These are phyloP conservation scores for Plantago rigida DNA, from an alignment of 305 asterid genomes.

Conservation along the genomic window DNA sequence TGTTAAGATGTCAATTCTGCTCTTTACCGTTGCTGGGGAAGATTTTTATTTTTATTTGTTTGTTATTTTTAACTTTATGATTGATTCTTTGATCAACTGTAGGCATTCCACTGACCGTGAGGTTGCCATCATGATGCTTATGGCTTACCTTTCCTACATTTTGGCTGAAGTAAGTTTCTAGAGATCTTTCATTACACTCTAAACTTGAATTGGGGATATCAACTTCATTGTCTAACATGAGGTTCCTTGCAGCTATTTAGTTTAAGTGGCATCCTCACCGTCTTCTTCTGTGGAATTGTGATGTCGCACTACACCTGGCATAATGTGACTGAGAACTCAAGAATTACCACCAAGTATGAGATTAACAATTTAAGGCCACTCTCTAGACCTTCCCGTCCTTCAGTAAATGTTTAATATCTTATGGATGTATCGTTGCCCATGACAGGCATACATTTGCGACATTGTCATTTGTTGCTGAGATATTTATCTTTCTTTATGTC, in stretches of 20 bases:
- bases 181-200: slow-evolving; percentile 20
- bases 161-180: slow-evolving; percentile 49
- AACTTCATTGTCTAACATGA: slow-evolving; percentile 21
- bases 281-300: slow-evolving; percentile 60
- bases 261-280: slow-evolving; percentile 56
- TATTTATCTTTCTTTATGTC: slow-evolving; percentile 50
- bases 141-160: slow-evolving; percentile 67
- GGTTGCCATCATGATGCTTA: slow-evolving; percentile 61
- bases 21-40: background rate
- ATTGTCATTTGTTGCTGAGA: slow-evolving; percentile 53
- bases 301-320: slow-evolving; percentile 72
- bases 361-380: slow-evolving; percentile 6
- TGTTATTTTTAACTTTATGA: slow-evolving; percentile 1
- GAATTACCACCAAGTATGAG: slow-evolving; percentile 53
- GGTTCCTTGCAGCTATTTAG: slow-evolving; percentile 42
- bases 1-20: slow-evolving; percentile 3
- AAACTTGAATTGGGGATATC: slow-evolving; percentile 6
- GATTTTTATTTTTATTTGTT: too few species aligned
- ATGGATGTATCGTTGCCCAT: slow-evolving; percentile 21
- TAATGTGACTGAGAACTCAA: slow-evolving; percentile 57
- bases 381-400: slow-evolving; percentile 10
- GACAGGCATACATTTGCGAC: slow-evolving; percentile 55
- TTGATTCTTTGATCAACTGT: slow-evolving; percentile 22
- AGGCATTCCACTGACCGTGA: slow-evolving; percentile 75
- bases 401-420: slow-evolving; percentile 10